A percentile compares a stretch with the other conserved stretches of the same genome.
These are phyloP conservation scores for Dioscorea alata DNA, from an alignment of 106 monocot genomes.

Conservation along the genomic window DNA sequence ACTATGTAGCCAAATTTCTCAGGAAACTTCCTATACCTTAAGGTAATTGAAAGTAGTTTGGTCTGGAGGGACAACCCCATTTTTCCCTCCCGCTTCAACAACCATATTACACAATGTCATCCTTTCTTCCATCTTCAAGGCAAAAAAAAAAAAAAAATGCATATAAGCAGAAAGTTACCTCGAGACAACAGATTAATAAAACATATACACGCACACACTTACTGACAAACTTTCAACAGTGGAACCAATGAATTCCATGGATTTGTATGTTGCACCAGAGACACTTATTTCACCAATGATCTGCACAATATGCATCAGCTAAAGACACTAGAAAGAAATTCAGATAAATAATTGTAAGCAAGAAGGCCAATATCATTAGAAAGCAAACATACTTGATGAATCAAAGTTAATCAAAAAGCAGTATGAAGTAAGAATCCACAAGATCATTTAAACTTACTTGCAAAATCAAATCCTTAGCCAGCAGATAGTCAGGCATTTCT, in stretches of 20 bases:
- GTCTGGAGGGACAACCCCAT: constrained; percentile 93
- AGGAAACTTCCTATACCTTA: constrained; percentile 47
- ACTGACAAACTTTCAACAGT: constrained; percentile 81
- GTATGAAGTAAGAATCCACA: no score
- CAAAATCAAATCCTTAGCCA: constrained; percentile 96
- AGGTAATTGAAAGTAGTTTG: constrained; percentile 83
- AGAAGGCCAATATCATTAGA: no score
- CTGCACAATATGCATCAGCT: constrained; percentile 23
- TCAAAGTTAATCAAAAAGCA: no score
- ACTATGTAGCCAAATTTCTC: no score
- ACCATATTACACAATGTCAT: constrained; percentile 99
- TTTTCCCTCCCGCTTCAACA: constrained; percentile 95
- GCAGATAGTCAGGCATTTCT: constrained; percentile 94
- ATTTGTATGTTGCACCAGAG: constrained; percentile 89
- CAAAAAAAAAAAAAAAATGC: constrained; percentile 8
- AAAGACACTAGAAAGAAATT: no score
- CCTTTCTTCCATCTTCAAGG: constrained; percentile 90
- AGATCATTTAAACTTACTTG: constrained; percentile 41
- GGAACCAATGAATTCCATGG: constrained; percentile 96
- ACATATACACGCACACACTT: constrained; percentile 1
- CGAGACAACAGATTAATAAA: neutral
- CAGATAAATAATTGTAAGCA: no score
- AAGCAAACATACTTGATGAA: no score
- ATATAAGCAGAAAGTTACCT: neutral
- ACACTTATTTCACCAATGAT: constrained; percentile 98